Evolutionary conservation across 441 rosid genomes (phyloP).

Genomic region (Erodium texanum): DNA sequence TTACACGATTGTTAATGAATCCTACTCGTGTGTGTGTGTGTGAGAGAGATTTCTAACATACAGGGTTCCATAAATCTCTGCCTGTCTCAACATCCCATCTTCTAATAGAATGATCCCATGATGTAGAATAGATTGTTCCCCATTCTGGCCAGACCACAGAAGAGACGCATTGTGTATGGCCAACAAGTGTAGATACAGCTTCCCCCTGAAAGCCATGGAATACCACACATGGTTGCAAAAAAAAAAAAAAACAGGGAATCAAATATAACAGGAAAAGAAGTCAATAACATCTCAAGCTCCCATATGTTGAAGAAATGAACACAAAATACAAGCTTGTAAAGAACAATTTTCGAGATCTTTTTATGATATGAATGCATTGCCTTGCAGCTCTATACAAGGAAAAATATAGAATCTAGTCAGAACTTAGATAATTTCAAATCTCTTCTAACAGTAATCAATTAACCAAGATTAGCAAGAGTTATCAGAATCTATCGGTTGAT

Average conservation of each 20-base stretch:
- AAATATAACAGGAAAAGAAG: neutral
- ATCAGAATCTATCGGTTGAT: neutral
- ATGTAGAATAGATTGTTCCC: constrained; percentile 64
- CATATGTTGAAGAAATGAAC: constrained; percentile 8
- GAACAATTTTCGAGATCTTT: neutral
- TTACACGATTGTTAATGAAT: neutral
- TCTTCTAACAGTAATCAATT: neutral
- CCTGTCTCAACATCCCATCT: constrained; percentile 85
- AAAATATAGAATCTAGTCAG: neutral
- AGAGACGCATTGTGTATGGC: constrained; percentile 81
- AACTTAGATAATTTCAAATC: neutral
- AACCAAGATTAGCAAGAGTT: neutral
- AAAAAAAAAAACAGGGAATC: neutral
- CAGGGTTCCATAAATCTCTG: constrained; percentile 62
- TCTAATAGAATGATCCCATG: constrained; percentile 94
- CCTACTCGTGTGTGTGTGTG: neutral
- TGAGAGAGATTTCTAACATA: constrained; percentile 27
- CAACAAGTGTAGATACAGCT: constrained; percentile 65
- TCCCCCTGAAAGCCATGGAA: constrained; percentile 46
- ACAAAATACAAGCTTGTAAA: neutral
- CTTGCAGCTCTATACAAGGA: neutral
- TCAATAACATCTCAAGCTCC: constrained; percentile 2
- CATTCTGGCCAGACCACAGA: constrained; percentile 76
- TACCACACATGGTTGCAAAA: too few relatives aligned
- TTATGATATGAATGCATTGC: neutral